Conservation (phyloP, 2,329 filamentous ascomycete genomes). For the Talaromyces rugulosus region DNA sequence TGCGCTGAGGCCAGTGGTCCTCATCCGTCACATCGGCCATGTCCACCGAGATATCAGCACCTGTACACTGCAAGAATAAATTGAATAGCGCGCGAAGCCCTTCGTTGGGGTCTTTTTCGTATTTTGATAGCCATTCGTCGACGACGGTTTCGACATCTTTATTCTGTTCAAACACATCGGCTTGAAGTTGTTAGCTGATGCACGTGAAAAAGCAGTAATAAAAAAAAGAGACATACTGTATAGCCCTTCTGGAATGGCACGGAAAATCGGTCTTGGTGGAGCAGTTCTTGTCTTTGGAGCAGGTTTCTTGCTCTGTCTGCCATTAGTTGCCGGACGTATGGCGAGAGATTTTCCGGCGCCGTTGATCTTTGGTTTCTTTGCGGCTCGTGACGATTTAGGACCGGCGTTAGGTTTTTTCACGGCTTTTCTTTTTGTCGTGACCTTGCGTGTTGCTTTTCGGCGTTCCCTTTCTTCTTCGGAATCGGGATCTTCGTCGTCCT, state of each 20-base stretch:
- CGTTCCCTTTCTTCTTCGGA: slow-evolving; percentile 50
- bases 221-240: slow-evolving; percentile 44
- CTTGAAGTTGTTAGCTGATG: slow-evolving; percentile 34
- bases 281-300: slow-evolving; percentile 39
- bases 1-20: slow-evolving; percentile 74
- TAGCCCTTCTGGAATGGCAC: slow-evolving; percentile 52
- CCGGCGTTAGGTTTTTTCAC: slow-evolving; percentile 37
- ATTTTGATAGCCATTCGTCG: slow-evolving; percentile 54
- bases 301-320: slow-evolving; percentile 26
- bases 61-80: slow-evolving; percentile 63
- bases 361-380: slow-evolving; percentile 55
- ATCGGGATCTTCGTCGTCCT: slow-evolving; percentile 34
- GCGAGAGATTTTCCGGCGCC: slow-evolving; percentile 47
- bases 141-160: slow-evolving; percentile 54
- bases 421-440: slow-evolving; percentile 26
- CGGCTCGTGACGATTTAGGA: slow-evolving; percentile 25
- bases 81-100: slow-evolving; percentile 59
- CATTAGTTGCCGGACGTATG: slow-evolving; percentile 46
- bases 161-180: slow-evolving; percentile 56
- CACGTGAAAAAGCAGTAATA: no score
- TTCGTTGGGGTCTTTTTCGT: slow-evolving; percentile 51
- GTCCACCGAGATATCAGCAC: slow-evolving; percentile 74
- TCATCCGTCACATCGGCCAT: slow-evolving; percentile 82
- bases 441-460: slow-evolving; percentile 34
- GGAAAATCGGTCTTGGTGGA: slow-evolving; percentile 48